Evolutionary conservation across 2,329 filamentous ascomycete genomes (phyloP), one percentile per base, ranked within the genome.

Genomic region (Ciborinia camelliae): DNA sequence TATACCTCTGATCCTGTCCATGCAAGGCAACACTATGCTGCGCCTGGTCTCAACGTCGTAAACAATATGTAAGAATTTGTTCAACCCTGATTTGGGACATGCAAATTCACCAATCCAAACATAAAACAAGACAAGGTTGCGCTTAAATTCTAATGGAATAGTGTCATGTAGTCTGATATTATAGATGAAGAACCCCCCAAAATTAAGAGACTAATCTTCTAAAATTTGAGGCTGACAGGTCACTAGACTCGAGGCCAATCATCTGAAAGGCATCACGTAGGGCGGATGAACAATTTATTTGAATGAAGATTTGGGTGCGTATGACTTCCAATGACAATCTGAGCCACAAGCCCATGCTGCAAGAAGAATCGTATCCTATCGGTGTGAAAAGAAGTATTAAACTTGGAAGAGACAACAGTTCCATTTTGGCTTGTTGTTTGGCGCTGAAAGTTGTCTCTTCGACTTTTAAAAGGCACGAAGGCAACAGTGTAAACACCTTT

Each of bases 221-320:
- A 23, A 15, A 59, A 37, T 14, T 37, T 59, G 55, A 59, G 55
- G 41, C 55, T 37, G 41, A 18, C 43, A 12, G 30, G 55, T 58
- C 41, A 47, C 55, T 37, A 59, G 55, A 59, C 30, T 58, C 28
- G 23, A 47, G 8, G 2, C 20, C 55, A 59, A 48, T 37, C 12
- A 32, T 18, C 55, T 47, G 2, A 23, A 37, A 59, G 41, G n/a
- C 55, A 47, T 12, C 20, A 57, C 26, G 26, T 30, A 58, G 28
- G 8, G 28, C 41, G 41, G 20, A 28, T 30, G 53, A 14, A 43
- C 2, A 43, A 55, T 41, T 3, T 4, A n/a, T 14, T 54, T 39
- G 52, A 23, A 26, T 39, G 52, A 23, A 26, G 26, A 15, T 43
- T 14, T 43, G 43, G 43, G 43, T 10, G n/a, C 43, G 45, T 48